Conservation (phyloP, 495 filamentous ascomycete species). For the Copromyces sp. region DNA sequence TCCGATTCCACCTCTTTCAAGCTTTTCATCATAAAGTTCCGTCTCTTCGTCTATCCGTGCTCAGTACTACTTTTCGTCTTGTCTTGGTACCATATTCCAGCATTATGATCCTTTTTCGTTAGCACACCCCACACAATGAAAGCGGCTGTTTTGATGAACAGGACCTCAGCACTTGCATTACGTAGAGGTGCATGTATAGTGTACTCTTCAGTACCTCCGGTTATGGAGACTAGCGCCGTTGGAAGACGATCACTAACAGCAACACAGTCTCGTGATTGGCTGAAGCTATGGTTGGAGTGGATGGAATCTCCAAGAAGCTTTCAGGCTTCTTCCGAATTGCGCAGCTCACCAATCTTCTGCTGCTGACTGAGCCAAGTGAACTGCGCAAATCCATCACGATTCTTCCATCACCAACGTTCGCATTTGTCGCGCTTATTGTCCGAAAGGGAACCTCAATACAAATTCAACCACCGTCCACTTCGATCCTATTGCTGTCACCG, state of each 20-base stretch:
- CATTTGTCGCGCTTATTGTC: background rate
- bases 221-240: background rate
- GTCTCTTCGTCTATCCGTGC: background rate
- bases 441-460: background rate
- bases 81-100: background rate
- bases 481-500: background rate
- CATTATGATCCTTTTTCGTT: too few species aligned
- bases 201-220: background rate
- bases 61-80: background rate
- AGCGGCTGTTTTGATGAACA: background rate
- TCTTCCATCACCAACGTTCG: background rate
- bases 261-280: background rate
- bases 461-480: background rate
- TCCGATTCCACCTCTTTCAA: background rate
- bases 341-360: background rate
- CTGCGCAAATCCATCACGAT: background rate
- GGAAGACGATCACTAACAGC: background rate
- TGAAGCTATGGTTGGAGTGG: background rate
- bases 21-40: background rate
- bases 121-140: too few species aligned
- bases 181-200: background rate
- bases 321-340: background rate
- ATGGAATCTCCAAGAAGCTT: slow-evolving; percentile 22
- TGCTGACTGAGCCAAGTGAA: slow-evolving; percentile 15
- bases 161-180: background rate